A percentile compares a stretch with the other conserved stretches of the same genome.
Evolutionary conservation across 768 basidiomycete genomes (phyloP).

Genomic region (Suillus plorans): DNA sequence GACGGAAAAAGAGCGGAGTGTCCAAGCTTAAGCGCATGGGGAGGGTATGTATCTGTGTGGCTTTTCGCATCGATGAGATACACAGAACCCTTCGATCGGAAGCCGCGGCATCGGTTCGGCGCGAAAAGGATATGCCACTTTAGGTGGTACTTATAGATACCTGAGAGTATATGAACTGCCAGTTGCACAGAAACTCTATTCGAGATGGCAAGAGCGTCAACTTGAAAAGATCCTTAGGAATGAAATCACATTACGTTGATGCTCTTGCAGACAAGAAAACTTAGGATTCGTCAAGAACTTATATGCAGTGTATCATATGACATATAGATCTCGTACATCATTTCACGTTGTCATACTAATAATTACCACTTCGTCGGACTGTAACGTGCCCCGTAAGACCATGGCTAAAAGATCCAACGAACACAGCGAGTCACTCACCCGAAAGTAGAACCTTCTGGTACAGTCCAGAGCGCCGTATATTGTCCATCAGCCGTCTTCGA

Average conservation of each 20-base stretch:
- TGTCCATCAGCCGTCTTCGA: conserved; percentile 29
- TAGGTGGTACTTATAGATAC: too few species aligned
- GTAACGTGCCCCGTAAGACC: not conserved
- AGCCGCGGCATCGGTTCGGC: not conserved
- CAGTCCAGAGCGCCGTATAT: conserved; percentile 9
- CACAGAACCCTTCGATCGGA: too few species aligned
- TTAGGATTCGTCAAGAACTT: not conserved
- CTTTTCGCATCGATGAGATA: too few species aligned
- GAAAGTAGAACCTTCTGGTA: conserved; percentile 22
- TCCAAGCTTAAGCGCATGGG: too few species aligned
- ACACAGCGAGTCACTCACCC: conserved; percentile 21
- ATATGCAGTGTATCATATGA: not conserved
- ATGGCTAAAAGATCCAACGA: not conserved
- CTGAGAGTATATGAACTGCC: too few species aligned
- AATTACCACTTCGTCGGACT: conserved; percentile 2
- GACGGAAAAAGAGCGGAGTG: not conserved
- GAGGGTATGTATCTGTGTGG: too few species aligned
- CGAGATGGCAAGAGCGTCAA: not conserved
- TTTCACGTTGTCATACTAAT: not conserved
- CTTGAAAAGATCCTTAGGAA: not conserved
- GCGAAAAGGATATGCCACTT: not conserved
- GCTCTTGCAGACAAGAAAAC: not conserved
- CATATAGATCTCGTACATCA: not conserved
- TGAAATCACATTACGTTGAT: not conserved
- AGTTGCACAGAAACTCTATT: not conserved